A percentile compares a stretch with the other conserved stretches of the same genome.
Conservation (phyloP, 1,284 basidiomycete species). For the Mrakiaceae sp. region DNA sequence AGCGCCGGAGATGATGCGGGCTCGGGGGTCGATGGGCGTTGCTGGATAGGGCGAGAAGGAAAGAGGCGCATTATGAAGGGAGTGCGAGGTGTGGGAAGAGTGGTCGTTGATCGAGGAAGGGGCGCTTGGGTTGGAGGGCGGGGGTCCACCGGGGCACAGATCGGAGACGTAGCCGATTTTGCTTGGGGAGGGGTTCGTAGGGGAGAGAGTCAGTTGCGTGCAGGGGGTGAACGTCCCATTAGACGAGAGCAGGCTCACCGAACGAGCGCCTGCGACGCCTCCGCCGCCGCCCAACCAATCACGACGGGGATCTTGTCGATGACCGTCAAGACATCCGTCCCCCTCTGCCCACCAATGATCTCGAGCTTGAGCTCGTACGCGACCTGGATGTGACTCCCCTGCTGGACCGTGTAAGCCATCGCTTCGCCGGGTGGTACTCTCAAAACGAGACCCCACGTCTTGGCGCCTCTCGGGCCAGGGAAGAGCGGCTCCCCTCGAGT, state of each 20-base stretch:
- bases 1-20: no score
- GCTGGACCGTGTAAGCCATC: not conserved
- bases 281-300: not conserved
- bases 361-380: constrained; percentile 3
- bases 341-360: not conserved
- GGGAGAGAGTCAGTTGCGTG: not conserved
- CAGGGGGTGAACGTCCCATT: not conserved
- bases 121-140: not conserved
- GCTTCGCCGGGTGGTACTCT: not conserved
- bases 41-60: no score
- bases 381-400: constrained; percentile 6
- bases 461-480: no score
- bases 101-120: no score
- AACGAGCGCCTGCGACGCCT: not conserved
- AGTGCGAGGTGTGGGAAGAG: no score
- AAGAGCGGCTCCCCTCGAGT: no score
- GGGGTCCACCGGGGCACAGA: not conserved
- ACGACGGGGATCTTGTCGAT: not conserved
- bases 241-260: not conserved
- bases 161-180: constrained; percentile 1
- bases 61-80: no score
- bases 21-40: no score
- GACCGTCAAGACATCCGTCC: not conserved
- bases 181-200: not conserved
- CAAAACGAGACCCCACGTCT: no score